phyloP scores from a whole-genome alignment of 1,284 basidiomycete species.

The Phellinidium pouzarii region DNA sequence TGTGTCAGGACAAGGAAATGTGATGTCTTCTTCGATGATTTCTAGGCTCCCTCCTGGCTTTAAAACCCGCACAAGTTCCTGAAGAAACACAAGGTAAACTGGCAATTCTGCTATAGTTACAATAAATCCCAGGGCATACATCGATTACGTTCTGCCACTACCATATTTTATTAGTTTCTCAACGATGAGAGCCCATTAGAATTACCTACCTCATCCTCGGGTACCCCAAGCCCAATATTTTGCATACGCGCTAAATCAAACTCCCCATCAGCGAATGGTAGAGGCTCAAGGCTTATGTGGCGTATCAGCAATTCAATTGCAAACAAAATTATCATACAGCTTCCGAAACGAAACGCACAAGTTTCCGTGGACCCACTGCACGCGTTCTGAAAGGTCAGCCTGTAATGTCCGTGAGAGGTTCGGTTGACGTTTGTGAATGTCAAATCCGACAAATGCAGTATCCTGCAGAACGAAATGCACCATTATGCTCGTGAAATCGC shows the following conservation, averaged over 20 bases:
- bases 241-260: conserved; percentile 63
- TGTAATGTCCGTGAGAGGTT: conserved; percentile 30
- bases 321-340: neutral
- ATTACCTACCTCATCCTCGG: conserved; percentile 56
- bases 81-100: conserved; percentile 27
- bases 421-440: conserved; percentile 52
- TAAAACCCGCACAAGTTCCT: conserved; percentile 64
- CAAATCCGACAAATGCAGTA: conserved; percentile 53
- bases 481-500: too few relatives aligned
- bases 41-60: conserved; percentile 56
- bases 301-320: conserved; percentile 15
- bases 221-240: conserved; percentile 57
- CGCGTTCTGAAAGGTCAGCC: conserved; percentile 37
- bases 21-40: conserved; percentile 66
- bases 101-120: conserved; percentile 40
- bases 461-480: conserved; percentile 41
- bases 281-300: conserved; percentile 44
- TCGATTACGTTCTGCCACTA: conserved; percentile 34
- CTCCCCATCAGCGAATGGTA: conserved; percentile 49
- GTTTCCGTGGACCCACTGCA: conserved; percentile 63
- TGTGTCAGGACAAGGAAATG: conserved; percentile 50
- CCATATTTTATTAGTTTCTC: neutral
- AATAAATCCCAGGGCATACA: conserved; percentile 22
- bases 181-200: neutral
- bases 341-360: conserved; percentile 36